These are phyloP conservation scores for Climacium dendroides DNA, from an alignment of 225 moss, liverwort and hornwort genomes.

Conservation along the genomic window DNA sequence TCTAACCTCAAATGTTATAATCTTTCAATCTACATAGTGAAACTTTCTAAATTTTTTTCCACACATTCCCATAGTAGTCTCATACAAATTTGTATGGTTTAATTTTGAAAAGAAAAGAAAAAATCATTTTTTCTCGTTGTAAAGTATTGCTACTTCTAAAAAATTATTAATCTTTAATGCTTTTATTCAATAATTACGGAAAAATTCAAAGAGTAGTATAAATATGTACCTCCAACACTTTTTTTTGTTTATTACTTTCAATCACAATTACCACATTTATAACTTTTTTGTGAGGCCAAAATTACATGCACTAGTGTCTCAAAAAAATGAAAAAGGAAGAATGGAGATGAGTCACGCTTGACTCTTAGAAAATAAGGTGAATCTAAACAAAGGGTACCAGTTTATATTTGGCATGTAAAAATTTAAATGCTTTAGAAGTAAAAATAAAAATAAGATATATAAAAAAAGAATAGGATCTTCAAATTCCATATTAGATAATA, in stretches of 20 bases:
- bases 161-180: neutral
- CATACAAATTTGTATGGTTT: no score
- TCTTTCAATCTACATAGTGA: neutral
- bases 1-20: neutral
- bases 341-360: neutral
- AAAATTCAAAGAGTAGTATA: neutral
- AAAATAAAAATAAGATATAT: neutral
- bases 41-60: accelerated
- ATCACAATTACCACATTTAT: no score
- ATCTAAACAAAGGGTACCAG: accelerated
- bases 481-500: neutral
- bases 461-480: neutral
- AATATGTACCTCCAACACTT: neutral
- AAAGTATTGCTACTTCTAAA: neutral
- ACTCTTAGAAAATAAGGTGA: neutral
- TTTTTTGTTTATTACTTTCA: neutral
- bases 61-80: no score
- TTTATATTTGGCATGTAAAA: neutral
- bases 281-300: neutral
- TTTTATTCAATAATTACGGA: neutral
- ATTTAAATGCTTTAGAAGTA: neutral
- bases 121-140: no score
- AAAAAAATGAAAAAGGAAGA: neutral
- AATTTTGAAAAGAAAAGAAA: no score
- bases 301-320: neutral